These are phyloP conservation scores for Globomyces pollinis-pini DNA, from an alignment of 192 early-diverging fungal genomes.

Conservation along the genomic window DNA sequence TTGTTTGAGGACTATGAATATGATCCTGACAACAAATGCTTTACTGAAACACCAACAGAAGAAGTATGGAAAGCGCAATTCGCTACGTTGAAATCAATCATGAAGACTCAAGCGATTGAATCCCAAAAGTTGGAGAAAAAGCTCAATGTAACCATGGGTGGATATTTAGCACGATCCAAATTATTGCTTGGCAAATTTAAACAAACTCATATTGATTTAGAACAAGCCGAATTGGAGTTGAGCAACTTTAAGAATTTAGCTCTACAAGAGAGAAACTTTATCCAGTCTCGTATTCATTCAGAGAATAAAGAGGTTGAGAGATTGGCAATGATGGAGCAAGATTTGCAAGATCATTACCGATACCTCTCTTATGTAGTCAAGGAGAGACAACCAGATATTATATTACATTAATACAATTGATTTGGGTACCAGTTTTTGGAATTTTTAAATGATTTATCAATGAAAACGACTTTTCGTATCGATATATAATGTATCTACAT, in stretches of 20 bases:
- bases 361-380: conserved; percentile 46
- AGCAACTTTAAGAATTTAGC: conserved; percentile 20
- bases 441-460: no score
- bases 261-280: conserved; percentile 24
- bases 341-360: conserved; percentile 62
- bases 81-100: conserved; percentile 53
- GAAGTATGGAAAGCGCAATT: conserved; percentile 13
- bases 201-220: conserved; percentile 12
- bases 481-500: no score
- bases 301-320: conserved; percentile 44
- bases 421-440: no score
- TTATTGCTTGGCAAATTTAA: conserved; percentile 49
- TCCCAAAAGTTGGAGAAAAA: conserved; percentile 86
- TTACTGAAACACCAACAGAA: neutral
- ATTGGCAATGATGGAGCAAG: conserved; percentile 44
- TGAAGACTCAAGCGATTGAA: conserved; percentile 64
- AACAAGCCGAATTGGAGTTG: conserved; percentile 13
- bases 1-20: conserved; percentile 1
- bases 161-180: conserved; percentile 67
- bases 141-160: conserved; percentile 68
- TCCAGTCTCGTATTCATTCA: conserved; percentile 41
- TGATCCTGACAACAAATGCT: neutral
- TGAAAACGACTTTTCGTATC: no score
- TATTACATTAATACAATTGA: no score
- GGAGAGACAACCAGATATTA: no score